phyloP scores from a whole-genome alignment of 805 yeast genomes.

The Grigorovia jiainica region DNA sequence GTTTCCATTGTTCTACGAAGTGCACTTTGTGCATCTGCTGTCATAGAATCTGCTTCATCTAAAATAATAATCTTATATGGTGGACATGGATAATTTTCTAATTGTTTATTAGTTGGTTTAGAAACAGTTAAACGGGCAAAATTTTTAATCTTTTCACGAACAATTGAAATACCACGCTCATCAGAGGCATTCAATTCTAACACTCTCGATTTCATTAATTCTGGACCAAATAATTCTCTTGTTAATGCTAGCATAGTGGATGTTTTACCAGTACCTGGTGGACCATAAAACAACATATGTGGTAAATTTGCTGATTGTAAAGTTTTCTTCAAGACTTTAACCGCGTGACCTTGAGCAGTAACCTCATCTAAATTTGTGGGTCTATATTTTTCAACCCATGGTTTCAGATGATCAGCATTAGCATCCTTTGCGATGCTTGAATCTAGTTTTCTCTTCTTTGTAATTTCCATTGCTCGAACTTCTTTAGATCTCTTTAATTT shows the following conservation, averaged over 20 bases:
- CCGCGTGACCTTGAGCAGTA: slow-evolving; percentile 86
- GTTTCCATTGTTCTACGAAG: slow-evolving; percentile 90
- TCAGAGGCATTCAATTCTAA: slow-evolving; percentile 84
- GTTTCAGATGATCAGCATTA: slow-evolving; percentile 32
- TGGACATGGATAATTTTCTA: slow-evolving; percentile 81
- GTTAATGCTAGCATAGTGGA: slow-evolving; percentile 81
- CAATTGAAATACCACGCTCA: slow-evolving; percentile 83
- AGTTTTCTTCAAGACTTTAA: slow-evolving; percentile 70
- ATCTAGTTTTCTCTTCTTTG: slow-evolving; percentile 23
- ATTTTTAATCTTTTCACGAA: slow-evolving; percentile 73
- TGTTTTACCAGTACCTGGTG: slow-evolving; percentile 91
- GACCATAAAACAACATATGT: slow-evolving; percentile 86
- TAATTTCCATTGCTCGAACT: background rate
- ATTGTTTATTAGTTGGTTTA: slow-evolving; percentile 62
- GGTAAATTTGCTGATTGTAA: slow-evolving; percentile 76
- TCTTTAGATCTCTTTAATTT: background rate
- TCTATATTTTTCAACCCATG: slow-evolving; percentile 94
- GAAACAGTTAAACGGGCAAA: slow-evolving; percentile 82
- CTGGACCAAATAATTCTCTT: slow-evolving; percentile 69
- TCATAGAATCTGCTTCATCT: slow-evolving; percentile 97
- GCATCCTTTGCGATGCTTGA: slow-evolving; percentile 1
- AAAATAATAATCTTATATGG: slow-evolving; percentile 88
- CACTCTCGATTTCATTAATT: slow-evolving; percentile 57
- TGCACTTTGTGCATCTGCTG: slow-evolving; percentile 93
- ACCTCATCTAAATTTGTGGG: slow-evolving; percentile 83